phyloP scores from a whole-genome alignment of 768 basidiomycete genomes.

The Crucibulum laeve region DNA sequence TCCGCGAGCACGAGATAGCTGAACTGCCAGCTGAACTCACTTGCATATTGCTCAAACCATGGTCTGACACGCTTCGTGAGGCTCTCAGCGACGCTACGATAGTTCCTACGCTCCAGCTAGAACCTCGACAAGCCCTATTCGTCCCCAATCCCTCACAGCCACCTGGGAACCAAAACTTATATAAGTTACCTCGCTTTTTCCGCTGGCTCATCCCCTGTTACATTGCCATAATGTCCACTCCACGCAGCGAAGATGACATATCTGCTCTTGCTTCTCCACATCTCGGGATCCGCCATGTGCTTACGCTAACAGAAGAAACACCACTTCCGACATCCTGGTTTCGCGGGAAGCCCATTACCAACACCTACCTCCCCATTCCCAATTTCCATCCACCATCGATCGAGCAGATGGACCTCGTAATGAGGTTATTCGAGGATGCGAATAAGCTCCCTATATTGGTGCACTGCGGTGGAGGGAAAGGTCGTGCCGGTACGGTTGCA shows the following conservation, averaged over 20 bases:
- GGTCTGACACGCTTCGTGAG: conserved; percentile 31
- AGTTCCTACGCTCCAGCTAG: conserved; percentile 34
- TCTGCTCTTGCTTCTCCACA: conserved; percentile 34
- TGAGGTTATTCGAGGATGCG: conserved; percentile 39
- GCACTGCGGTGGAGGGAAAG: conserved; percentile 63
- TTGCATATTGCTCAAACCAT: conserved; percentile 31
- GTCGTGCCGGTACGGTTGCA: conserved; percentile 56
- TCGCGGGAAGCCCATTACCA: conserved; percentile 32
- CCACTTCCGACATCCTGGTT: conserved; percentile 49
- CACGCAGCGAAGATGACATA: conserved; percentile 46
- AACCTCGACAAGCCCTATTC: conserved; percentile 34
- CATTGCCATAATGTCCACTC: conserved; percentile 59
- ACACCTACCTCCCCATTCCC: conserved; percentile 52
- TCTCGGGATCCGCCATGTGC: conserved; percentile 53
- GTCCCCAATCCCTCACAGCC: conserved; percentile 20
- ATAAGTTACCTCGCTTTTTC: conserved; percentile 53
- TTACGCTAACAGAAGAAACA: conserved; percentile 56
- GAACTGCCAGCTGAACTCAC: conserved; percentile 32
- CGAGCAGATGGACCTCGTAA: conserved; percentile 57
- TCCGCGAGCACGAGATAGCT: conserved; percentile 34
- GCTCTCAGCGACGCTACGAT: conserved; percentile 24
- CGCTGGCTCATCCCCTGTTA: conserved; percentile 59
- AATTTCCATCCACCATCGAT: conserved; percentile 52
- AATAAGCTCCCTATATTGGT: conserved; percentile 46
- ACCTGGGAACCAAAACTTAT: conserved; percentile 13